Conservation (phyloP, 2,329 filamentous ascomycete species). For the Catunica adiposa region DNA sequence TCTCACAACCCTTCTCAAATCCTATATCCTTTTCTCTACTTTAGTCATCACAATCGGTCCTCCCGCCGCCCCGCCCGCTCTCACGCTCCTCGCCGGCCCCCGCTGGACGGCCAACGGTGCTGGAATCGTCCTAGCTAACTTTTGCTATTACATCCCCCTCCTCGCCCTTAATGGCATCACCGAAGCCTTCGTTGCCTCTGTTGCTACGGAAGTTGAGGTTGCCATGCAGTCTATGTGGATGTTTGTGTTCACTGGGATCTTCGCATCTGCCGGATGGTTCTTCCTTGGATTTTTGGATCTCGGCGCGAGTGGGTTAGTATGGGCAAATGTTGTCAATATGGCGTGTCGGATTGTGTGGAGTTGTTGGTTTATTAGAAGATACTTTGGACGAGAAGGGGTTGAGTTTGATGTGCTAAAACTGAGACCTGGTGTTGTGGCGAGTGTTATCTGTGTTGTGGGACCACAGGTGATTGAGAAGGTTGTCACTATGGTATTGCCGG, state of each 20-base stretch:
- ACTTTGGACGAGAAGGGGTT: conserved; percentile 35
- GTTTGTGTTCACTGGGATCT: conserved; percentile 61
- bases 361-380: conserved; percentile 49
- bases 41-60: conserved; percentile 57
- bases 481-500: conserved; percentile 1
- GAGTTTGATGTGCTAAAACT: conserved; percentile 27
- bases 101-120: conserved; percentile 63
- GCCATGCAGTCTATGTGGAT: conserved; percentile 70
- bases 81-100: conserved; percentile 59
- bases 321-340: conserved; percentile 87
- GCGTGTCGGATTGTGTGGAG: conserved; percentile 70
- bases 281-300: conserved; percentile 52
- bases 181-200: conserved; percentile 83
- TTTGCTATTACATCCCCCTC: conserved; percentile 87
- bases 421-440: conserved; percentile 27
- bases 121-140: conserved; percentile 55
- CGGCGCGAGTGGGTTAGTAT: conserved; percentile 67
- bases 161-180: conserved; percentile 81
- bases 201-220: conserved; percentile 60
- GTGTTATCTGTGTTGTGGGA: conserved; percentile 29
- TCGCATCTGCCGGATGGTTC: conserved; percentile 57
- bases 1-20: conserved; percentile 47
- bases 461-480: conserved; percentile 25
- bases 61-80: conserved; percentile 52
- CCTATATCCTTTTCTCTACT: conserved; percentile 60